Evolutionary conservation across 768 basidiomycete genomes (phyloP).

Genomic region (Tulasnella sp.): DNA sequence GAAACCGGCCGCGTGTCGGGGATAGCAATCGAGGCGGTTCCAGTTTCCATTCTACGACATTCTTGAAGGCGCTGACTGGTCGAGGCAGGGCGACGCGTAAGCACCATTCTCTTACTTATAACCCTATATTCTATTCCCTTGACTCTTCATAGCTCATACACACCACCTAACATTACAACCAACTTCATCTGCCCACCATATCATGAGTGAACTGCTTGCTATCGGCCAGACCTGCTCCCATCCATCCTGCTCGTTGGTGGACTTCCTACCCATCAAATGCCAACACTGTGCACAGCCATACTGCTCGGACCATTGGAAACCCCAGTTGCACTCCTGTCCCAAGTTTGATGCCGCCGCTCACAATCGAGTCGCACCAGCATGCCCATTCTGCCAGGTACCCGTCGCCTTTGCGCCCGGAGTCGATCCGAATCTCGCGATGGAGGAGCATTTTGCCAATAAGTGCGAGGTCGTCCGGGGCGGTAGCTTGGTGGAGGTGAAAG

Average conservation of each 20-base stretch:
- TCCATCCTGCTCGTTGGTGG: conserved; percentile 55
- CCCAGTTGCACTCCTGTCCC: conserved; percentile 52
- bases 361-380: conserved; percentile 66
- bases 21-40: no score
- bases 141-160: no score
- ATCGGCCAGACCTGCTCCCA: conserved; percentile 66
- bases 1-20: no score
- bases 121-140: no score
- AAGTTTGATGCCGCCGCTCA: conserved; percentile 61
- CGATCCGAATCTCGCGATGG: conserved; percentile 76
- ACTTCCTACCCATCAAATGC: conserved; percentile 82
- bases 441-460: conserved; percentile 53
- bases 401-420: conserved; percentile 66
- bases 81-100: no score
- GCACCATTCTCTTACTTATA: no score
- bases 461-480: conserved; percentile 59
- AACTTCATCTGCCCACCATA: no score
- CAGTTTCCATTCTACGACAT: no score
- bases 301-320: conserved; percentile 73
- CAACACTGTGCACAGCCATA: conserved; percentile 60
- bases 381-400: conserved; percentile 67
- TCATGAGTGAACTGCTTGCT: conserved; percentile 43
- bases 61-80: no score
- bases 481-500: conserved; percentile 1
- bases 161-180: no score